Percentiles rank a stretch among this genome's conserved stretches.
Evolutionary conservation across 495 filamentous ascomycete species (phyloP).

Genomic region (Penicillium chermesinum): DNA sequence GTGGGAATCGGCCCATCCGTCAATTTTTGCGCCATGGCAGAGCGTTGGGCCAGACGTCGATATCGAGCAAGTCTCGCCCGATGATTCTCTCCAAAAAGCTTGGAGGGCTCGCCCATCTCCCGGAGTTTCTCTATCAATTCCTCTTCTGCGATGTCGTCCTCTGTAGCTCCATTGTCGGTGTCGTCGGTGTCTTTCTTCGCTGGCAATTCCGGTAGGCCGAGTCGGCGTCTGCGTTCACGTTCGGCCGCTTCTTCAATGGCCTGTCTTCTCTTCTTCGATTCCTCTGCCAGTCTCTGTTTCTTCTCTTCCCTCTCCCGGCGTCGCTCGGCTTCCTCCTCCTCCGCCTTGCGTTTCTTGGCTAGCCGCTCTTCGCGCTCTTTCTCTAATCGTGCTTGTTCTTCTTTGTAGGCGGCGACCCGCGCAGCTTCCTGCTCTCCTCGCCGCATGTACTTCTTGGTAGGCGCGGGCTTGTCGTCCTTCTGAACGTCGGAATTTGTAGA

Average conservation of each 20-base stretch:
- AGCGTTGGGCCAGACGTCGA: conserved; percentile 47
- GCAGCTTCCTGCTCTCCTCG: conserved; percentile 82
- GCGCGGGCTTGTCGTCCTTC: conserved; percentile 19
- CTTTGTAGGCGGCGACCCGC: conserved; percentile 72
- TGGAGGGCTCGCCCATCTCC: conserved; percentile 63
- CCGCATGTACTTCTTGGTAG: conserved; percentile 74
- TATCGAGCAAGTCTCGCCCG: conserved; percentile 63
- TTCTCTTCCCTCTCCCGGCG: conserved; percentile 71
- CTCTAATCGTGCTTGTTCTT: conserved; percentile 67
- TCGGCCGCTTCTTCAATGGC: conserved; percentile 60
- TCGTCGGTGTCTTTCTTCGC: conserved; percentile 36
- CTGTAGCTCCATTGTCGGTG: conserved; percentile 36
- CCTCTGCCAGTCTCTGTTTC: conserved; percentile 71
- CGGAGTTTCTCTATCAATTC: conserved; percentile 64
- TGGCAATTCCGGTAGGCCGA: conserved; percentile 70
- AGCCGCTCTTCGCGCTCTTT: conserved; percentile 61
- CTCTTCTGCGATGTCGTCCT: conserved; percentile 67
- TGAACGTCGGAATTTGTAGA: conserved; percentile 19
- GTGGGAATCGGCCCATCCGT: conserved; percentile 63
- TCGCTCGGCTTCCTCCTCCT: conserved; percentile 75
- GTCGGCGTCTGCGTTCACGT: conserved; percentile 46
- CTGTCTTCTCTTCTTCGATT: conserved; percentile 62
- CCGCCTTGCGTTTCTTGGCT: conserved; percentile 77
- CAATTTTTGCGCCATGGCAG: conserved; percentile 48
- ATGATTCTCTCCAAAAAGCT: conserved; percentile 82